Evolutionary conservation across 768 basidiomycete genomes (phyloP).

Genomic region (Boletus patriciae): DNA sequence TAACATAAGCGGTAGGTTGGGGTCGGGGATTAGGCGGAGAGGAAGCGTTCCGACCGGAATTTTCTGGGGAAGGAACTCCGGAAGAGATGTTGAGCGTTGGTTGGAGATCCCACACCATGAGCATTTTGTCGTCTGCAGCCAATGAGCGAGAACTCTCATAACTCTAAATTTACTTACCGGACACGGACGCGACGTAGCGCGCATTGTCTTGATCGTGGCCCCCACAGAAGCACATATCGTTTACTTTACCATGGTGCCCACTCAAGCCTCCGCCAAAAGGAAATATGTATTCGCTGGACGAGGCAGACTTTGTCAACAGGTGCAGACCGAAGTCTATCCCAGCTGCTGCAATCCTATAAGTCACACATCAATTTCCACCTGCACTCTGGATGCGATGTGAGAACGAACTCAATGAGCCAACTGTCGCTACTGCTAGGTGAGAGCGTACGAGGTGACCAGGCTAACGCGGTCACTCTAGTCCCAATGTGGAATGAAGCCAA

Average conservation of each 20-base stretch:
- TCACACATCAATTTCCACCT: constrained; percentile 7
- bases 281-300: constrained; percentile 53
- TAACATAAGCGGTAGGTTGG: constrained; percentile 77
- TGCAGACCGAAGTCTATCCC: constrained; percentile 69
- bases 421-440: constrained; percentile 64
- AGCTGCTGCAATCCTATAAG: constrained; percentile 62
- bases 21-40: constrained; percentile 41
- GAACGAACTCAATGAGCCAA: constrained; percentile 71
- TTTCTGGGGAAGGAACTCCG: constrained; percentile 32
- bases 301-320: constrained; percentile 58
- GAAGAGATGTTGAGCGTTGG: constrained; percentile 52
- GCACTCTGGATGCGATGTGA: background rate
- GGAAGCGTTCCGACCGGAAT: constrained; percentile 30
- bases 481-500: constrained; percentile 78
- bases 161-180: constrained; percentile 45
- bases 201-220: constrained; percentile 65
- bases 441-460: constrained; percentile 70
- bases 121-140: constrained; percentile 70
- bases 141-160: constrained; percentile 2
- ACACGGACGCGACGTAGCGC: constrained; percentile 79
- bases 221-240: constrained; percentile 78
- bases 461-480: constrained; percentile 65
- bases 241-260: constrained; percentile 77
- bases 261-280: constrained; percentile 78
- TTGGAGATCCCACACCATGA: constrained; percentile 85